Conservation (phyloP, 2,329 filamentous ascomycete species). For the Neopestalotiopsis sp. region DNA sequence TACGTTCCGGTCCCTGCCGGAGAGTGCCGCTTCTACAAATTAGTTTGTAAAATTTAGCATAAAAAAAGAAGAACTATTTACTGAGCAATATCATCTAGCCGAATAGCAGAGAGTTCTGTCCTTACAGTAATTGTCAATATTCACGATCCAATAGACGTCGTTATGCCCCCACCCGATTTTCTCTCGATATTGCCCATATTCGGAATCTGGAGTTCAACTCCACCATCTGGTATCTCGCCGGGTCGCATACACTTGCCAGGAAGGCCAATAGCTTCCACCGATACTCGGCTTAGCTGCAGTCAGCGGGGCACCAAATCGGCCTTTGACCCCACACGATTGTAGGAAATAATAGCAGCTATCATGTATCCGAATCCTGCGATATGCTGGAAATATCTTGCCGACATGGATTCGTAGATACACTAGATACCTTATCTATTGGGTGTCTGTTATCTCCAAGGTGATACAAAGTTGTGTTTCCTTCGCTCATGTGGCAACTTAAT, state of each 20-base stretch:
- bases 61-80: too few relatives aligned
- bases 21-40: too few relatives aligned
- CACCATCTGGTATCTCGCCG: neutral
- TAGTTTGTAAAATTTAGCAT: too few relatives aligned
- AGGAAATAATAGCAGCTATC: neutral
- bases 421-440: constrained; percentile 2
- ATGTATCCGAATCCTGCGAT: neutral
- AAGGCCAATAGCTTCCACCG: neutral
- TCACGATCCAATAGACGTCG: neutral
- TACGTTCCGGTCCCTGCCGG: too few relatives aligned
- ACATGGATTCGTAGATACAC: too few relatives aligned
- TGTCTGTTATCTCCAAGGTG: constrained; percentile 3
- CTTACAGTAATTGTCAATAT: too few relatives aligned
- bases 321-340: constrained; percentile 9
- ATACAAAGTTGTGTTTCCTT: neutral
- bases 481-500: neutral
- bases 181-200: neutral
- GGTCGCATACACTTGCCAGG: constrained; percentile 2
- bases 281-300: constrained; percentile 1
- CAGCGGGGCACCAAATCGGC: neutral
- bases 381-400: too few relatives aligned
- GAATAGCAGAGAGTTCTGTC: too few relatives aligned
- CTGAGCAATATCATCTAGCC: too few relatives aligned
- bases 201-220: neutral
- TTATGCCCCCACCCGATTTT: neutral